Conservation (phyloP, 768 basidiomycete genomes). For the Suillus bovinus region DNA sequence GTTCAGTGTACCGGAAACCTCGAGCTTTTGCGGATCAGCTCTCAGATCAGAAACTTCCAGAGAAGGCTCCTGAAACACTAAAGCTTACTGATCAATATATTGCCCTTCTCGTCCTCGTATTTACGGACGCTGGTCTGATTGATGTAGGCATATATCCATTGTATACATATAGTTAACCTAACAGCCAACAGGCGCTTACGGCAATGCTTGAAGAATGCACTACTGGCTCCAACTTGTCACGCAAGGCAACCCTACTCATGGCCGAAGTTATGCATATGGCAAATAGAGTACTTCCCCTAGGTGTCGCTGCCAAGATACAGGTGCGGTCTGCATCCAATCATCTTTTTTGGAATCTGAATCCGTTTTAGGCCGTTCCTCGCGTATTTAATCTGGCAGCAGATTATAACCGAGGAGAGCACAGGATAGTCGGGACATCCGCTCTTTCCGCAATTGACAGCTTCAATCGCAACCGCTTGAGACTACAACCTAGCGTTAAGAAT, state of each 20-base stretch:
- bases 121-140: constrained; percentile 84
- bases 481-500: constrained; percentile 61
- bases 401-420: constrained; percentile 72
- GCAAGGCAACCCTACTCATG: constrained; percentile 89
- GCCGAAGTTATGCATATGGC: constrained; percentile 89
- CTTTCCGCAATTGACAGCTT: constrained; percentile 90
- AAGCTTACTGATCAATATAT: constrained; percentile 94
- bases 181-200: constrained; percentile 65
- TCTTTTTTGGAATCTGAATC: constrained; percentile 8
- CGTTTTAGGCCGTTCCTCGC: constrained; percentile 71
- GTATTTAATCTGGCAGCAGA: constrained; percentile 85
- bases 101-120: constrained; percentile 78
- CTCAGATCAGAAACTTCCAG: constrained; percentile 40
- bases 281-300: constrained; percentile 81
- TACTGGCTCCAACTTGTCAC: constrained; percentile 68
- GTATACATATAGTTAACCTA: background rate
- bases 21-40: constrained; percentile 35
- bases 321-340: constrained; percentile 36
- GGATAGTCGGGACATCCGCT: constrained; percentile 82
- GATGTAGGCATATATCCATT: constrained; percentile 56
- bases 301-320: constrained; percentile 83
- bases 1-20: constrained; percentile 65
- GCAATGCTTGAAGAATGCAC: constrained; percentile 82
- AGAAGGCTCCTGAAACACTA: constrained; percentile 55
- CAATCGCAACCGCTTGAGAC: constrained; percentile 80